Conservation (phyloP, 345 rosid species). For the Cardamine occulta region DNA sequence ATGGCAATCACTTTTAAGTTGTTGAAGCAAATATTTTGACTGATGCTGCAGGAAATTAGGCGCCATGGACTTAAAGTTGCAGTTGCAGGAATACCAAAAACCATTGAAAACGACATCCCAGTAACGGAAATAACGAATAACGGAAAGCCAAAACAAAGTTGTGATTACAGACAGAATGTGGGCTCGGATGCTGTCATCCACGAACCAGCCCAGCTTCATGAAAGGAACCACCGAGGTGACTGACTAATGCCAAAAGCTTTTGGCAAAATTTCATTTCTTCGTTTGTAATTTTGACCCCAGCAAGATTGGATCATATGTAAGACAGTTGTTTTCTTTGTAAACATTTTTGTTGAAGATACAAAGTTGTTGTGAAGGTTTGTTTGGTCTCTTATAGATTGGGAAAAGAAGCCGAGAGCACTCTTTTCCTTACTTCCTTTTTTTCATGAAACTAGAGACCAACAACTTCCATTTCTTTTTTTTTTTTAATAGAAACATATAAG, state of each 20-base stretch:
- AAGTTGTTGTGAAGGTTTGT: slow-evolving; percentile 12
- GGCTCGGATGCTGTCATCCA: slow-evolving; percentile 78
- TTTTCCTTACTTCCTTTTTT: neutral
- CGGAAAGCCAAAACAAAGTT: slow-evolving; percentile 64
- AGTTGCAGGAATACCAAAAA: slow-evolving; percentile 88
- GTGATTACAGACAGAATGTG: slow-evolving; percentile 91
- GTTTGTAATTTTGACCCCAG: slow-evolving; percentile 35
- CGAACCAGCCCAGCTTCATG: slow-evolving; percentile 81
- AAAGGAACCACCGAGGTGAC: slow-evolving; percentile 26
- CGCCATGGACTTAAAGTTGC: slow-evolving; percentile 79
- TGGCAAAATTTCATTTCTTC: slow-evolving; percentile 19
- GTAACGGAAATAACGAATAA: slow-evolving; percentile 85
- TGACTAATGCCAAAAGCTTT: neutral
- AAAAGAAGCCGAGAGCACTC: neutral
- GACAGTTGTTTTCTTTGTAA: slow-evolving; percentile 11
- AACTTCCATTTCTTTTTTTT: neutral
- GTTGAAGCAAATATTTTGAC: slow-evolving; percentile 13
- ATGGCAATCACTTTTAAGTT: neutral
- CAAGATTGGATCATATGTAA: slow-evolving; percentile 16
- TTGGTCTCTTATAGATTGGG: slow-evolving; percentile 16
- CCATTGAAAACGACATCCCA: slow-evolving; percentile 93
- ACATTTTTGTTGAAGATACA: slow-evolving; percentile 11
- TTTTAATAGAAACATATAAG: neutral
- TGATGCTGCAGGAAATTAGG: slow-evolving; percentile 67
- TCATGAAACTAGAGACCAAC: neutral